Conservation (phyloP, 129 eudicot species). For the Centaurea solstitialis region DNA sequence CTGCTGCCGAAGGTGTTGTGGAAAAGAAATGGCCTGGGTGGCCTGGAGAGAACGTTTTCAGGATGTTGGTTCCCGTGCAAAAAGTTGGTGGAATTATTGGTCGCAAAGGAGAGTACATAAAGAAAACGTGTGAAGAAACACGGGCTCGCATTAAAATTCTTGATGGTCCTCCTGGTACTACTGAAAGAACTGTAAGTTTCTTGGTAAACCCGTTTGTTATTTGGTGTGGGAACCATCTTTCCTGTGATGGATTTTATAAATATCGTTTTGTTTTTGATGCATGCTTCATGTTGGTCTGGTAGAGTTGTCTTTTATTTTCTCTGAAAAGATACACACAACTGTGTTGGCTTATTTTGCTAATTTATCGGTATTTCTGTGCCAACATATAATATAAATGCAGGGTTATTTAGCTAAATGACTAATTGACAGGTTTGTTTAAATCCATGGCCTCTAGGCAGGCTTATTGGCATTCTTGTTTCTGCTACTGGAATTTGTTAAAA, state of each 20-base stretch:
- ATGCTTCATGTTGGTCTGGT: not conserved
- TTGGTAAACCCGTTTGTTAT: not conserved
- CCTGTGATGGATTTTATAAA: not conserved
- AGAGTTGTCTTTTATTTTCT: not conserved
- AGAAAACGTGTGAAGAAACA: constrained; percentile 90
- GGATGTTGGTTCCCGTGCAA: constrained; percentile 88
- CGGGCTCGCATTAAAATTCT: constrained; percentile 93
- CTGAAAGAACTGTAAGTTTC: constrained; percentile 92
- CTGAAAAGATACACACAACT: not conserved
- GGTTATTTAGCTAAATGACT: not conserved
- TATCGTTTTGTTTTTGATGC: not conserved
- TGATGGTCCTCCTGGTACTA: constrained; percentile 90
- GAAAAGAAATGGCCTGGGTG: constrained; percentile 98
- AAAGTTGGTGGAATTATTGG: constrained; percentile 96
- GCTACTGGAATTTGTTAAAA: not conserved
- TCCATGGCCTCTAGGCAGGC: too few species aligned
- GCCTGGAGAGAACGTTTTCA: constrained; percentile 96
- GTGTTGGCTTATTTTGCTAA: not conserved
- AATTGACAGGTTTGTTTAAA: not conserved
- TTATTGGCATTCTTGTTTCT: not conserved
- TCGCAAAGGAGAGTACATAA: constrained; percentile 91
- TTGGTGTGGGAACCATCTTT: not conserved
- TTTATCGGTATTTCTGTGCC: not conserved
- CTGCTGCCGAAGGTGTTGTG: constrained; percentile 22
- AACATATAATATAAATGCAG: not conserved